Conservation (phyloP, 1,284 basidiomycete genomes). For the Austroboletus niveus region DNA sequence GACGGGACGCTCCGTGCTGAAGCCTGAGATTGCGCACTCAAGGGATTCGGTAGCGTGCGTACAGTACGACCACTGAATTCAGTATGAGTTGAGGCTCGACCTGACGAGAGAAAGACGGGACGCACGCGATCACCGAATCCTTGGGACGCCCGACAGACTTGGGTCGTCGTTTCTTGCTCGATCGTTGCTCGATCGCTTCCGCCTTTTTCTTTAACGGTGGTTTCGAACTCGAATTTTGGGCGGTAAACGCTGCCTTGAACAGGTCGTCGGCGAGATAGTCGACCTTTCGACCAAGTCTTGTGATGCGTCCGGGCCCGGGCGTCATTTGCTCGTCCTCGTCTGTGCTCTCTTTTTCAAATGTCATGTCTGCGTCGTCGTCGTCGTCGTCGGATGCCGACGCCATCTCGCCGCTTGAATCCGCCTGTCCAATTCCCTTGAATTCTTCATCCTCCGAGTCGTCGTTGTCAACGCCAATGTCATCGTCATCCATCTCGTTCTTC, state of each 20-base stretch:
- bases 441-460: constrained; percentile 6
- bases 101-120: not conserved
- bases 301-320: constrained; percentile 2
- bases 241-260: constrained; percentile 45
- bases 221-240: constrained; percentile 21
- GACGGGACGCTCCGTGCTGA: constrained; percentile 30
- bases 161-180: constrained; percentile 24
- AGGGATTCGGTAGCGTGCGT: constrained; percentile 26
- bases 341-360: not conserved
- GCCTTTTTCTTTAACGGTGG: not conserved
- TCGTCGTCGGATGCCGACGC: constrained; percentile 15
- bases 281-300: constrained; percentile 15
- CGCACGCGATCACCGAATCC: constrained; percentile 31
- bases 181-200: constrained; percentile 11
- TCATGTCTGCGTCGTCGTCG: constrained; percentile 19
- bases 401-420: constrained; percentile 16
- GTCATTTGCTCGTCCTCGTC: constrained; percentile 13
- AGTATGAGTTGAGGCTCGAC: not conserved
- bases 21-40: constrained; percentile 18
- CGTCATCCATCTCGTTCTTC: constrained; percentile 11
- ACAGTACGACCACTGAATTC: constrained; percentile 30
- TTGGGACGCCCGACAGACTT: constrained; percentile 19
- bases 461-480: not conserved
- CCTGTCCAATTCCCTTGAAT: constrained; percentile 14
- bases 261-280: constrained; percentile 50